Conservation (phyloP, 2,329 filamentous ascomycete species). For the Venturia asperata region DNA sequence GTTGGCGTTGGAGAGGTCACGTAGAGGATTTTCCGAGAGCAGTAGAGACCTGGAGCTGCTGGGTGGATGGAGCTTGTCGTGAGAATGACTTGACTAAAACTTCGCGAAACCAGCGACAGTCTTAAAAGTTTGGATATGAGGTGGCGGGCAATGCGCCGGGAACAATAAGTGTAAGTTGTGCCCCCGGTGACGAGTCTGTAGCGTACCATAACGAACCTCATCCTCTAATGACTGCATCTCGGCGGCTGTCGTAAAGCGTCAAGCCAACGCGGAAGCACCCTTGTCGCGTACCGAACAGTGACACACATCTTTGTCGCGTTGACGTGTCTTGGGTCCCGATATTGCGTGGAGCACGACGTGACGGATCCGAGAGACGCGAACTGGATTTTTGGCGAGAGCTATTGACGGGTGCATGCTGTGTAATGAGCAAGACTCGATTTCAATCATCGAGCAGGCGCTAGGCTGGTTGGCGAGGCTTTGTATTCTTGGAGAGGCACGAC, state of each 20-base stretch:
- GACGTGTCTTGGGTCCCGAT: neutral
- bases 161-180: no score
- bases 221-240: neutral
- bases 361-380: neutral
- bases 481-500: neutral
- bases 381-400: neutral
- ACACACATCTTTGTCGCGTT: neutral
- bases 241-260: neutral
- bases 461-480: neutral
- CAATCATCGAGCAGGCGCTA: neutral
- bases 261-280: neutral
- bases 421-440: neutral
- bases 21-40: no score
- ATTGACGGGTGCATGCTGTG: neutral
- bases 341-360: neutral
- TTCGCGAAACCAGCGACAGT: no score
- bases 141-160: neutral
- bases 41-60: no score
- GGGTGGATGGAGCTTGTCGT: no score
- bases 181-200: neutral
- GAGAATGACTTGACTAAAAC: no score
- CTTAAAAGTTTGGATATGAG: no score
- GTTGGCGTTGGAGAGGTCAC: no score
- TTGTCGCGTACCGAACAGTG: neutral
- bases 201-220: neutral